Evolutionary conservation across 2,329 filamentous ascomycete species (phyloP).

Genomic region (Fusarium sp.): DNA sequence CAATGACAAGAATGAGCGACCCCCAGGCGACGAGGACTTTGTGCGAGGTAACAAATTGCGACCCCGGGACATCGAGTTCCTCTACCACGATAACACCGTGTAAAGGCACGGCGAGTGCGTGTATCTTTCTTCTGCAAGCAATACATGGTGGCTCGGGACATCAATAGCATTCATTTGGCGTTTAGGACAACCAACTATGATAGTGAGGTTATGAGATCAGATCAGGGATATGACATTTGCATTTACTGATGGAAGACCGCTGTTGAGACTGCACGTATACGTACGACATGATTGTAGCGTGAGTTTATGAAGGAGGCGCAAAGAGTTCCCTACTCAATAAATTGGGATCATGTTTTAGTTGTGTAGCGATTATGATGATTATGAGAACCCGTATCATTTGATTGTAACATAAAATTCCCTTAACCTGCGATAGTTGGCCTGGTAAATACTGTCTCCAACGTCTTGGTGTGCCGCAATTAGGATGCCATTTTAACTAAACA

Average conservation of each 20-base stretch:
- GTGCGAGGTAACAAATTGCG: conserved; percentile 80
- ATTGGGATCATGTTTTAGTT: conserved; percentile 6
- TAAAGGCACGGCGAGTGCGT: conserved; percentile 44
- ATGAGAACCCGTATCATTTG: neutral
- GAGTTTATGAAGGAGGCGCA: conserved; percentile 7
- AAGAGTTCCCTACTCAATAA: conserved; percentile 2
- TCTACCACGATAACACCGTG: conserved; percentile 90
- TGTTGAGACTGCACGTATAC: conserved; percentile 5
- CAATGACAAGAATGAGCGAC: conserved; percentile 90
- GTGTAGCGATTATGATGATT: conserved; percentile 4
- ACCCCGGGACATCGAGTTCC: conserved; percentile 89
- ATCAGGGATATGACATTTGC: conserved; percentile 26
- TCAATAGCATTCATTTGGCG: conserved; percentile 39
- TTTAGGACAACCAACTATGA: conserved; percentile 29
- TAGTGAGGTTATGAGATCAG: conserved; percentile 12
- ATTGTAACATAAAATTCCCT: neutral
- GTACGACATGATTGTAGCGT: conserved; percentile 5
- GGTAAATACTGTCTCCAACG: no score
- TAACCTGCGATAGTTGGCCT: neutral
- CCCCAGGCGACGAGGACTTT: conserved; percentile 89
- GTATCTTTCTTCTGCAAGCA: conserved; percentile 3
- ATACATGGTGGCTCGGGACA: conserved; percentile 12
- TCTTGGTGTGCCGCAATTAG: no score
- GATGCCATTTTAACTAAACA: no score
- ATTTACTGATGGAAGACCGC: conserved; percentile 21